Evolutionary conservation across 345 rosid genomes (phyloP).

Genomic region (Cardamine occulta): DNA sequence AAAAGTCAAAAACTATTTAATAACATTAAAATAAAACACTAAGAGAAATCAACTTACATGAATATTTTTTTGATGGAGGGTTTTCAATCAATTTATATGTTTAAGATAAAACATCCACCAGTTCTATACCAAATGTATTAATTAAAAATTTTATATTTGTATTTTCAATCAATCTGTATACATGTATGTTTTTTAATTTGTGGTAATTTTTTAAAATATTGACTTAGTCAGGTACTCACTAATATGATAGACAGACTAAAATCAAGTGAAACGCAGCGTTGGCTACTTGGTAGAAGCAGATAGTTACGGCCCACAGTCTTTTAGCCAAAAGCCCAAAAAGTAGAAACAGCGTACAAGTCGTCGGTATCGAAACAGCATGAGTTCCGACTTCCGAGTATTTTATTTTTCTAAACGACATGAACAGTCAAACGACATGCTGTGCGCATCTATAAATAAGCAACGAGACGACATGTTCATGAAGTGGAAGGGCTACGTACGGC

Average conservation of each 20-base stretch:
- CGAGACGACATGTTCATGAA: not conserved
- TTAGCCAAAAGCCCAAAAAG: constrained; percentile 9
- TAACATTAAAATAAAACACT: not conserved
- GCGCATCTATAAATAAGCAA: not conserved
- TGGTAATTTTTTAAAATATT: not conserved
- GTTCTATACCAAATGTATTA: not conserved
- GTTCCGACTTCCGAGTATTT: not conserved
- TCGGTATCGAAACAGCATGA: constrained; percentile 2
- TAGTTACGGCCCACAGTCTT: not conserved
- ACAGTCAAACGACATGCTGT: not conserved
- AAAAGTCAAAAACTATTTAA: not conserved
- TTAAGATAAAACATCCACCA: not conserved
- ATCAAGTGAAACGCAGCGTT: not conserved
- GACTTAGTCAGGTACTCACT: not conserved
- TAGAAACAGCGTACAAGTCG: not conserved
- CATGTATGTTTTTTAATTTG: not conserved
- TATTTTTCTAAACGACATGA: not conserved
- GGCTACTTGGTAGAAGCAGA: not conserved
- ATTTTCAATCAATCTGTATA: not conserved
- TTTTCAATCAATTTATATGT: no score
- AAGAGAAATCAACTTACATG: no score
- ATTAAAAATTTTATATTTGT: not conserved
- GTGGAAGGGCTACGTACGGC: no score
- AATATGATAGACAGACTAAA: not conserved
- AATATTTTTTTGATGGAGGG: no score